Evolutionary conservation across 2,329 filamentous ascomycete genomes (phyloP).

Genomic region (Aspergillus chevalieri): DNA sequence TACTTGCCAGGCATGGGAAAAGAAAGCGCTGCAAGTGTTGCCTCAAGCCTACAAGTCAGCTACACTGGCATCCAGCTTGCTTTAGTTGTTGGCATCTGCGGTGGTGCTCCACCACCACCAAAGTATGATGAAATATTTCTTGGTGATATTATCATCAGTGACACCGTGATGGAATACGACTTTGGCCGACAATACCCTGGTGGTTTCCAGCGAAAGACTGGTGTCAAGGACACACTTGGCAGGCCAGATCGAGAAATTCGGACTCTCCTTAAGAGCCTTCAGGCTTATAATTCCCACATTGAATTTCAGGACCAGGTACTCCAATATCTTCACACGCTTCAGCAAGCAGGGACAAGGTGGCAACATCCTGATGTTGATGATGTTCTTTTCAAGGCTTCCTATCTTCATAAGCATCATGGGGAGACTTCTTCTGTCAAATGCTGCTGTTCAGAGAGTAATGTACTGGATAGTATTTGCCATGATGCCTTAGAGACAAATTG

Average conservation of each 20-base stretch:
- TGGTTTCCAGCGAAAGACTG: constrained; percentile 4
- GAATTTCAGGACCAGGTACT: no score
- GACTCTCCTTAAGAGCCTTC: no score
- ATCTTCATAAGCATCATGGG: no score
- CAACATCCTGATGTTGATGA: no score
- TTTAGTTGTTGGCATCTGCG: constrained; percentile 17
- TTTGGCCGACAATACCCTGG: constrained; percentile 9
- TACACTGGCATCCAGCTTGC: constrained; percentile 13
- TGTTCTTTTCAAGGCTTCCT: no score
- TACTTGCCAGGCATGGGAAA: constrained; percentile 8
- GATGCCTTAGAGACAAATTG: no score
- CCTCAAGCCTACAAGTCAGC: constrained; percentile 7
- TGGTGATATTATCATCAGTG: constrained; percentile 23
- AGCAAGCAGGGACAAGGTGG: no score
- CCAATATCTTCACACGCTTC: no score
- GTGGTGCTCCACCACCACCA: constrained; percentile 9
- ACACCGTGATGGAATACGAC: constrained; percentile 16
- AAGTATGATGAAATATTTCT: constrained; percentile 12
- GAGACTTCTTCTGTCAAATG: no score
- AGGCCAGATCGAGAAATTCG: not conserved
- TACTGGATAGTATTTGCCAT: no score
- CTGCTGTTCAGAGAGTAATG: no score
- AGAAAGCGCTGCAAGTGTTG: constrained; percentile 7
- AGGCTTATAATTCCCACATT: no score
- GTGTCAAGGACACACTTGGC: constrained; percentile 6